Base-by-base conservation (phyloP, 148 eudicot species). In the Diospyros kaki region DNA sequence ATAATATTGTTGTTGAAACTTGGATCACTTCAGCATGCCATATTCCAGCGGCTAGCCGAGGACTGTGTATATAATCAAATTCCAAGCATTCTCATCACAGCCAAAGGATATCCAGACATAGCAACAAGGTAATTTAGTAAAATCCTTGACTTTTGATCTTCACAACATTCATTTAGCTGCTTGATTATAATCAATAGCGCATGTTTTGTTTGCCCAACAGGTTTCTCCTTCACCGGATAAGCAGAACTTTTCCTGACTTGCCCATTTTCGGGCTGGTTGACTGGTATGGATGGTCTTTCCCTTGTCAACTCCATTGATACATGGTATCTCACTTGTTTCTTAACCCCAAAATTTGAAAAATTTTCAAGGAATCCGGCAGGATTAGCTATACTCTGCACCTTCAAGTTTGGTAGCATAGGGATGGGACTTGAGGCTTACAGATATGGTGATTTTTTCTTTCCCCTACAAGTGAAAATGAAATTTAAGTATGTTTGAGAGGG, bases 361-460 rank as follows among this genome's bases (percentile, higher is more conserved):
- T 61, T 71, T 64, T 75, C 28, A 48, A 96, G 99, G 99, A 96
- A 96, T 69, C 99, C 99, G 42, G 98, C 98, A 48, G 99, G 98
- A 65, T 81, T 96, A 69, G 94, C 93, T 64, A 91, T 96, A 75
- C 81, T 96, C 6, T 89, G 98, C 82, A 96, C 97, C 65, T 96
- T 86, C 86, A 91, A 95, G 84, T 90, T 77, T 79, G 99, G 98
- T 71, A 96, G 99, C 83, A 84, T 93, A 61, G 88, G 92, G 66
- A 96, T 96, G 99, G 99, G 98, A 69, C 87, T 96, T 46, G 99
- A 93, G 79, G 98, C 98, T 45, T 93, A 91, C 83, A 86, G 87
- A 93, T 96, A 93, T 76, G 99, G 98, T 96, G 75, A 4, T 4
- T 53, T 68, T 69, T 70, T 28, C 28, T 28, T 28, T 28, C 28